A percentile compares a stretch with the other conserved stretches of the same genome.
These are phyloP conservation scores for Excoecaria cochinchinensis DNA, from an alignment of 345 rosid genomes.

Conservation along the genomic window DNA sequence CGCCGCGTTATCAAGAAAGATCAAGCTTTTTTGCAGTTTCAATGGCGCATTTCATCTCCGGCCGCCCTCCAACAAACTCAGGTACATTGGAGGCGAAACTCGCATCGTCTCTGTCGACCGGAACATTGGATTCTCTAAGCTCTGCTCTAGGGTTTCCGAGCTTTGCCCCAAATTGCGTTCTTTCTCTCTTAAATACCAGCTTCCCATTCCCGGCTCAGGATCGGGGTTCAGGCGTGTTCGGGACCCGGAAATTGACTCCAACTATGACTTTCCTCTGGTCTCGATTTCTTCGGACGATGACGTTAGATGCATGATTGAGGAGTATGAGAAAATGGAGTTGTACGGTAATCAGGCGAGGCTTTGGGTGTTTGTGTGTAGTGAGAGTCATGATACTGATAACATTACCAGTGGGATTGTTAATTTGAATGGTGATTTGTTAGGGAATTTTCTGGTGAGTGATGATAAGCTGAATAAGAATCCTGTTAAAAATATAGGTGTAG, in stretches of 20 bases:
- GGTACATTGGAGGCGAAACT: slow-evolving; percentile 39
- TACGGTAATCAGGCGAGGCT: slow-evolving; percentile 26
- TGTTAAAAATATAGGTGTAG: not conserved
- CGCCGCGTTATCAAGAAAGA: not conserved
- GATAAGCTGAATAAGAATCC: slow-evolving; percentile 8
- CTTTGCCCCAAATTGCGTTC: slow-evolving; percentile 22
- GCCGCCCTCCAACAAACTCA: slow-evolving; percentile 18
- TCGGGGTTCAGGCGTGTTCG: not conserved
- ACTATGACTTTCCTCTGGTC: slow-evolving; percentile 14
- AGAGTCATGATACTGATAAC: not conserved
- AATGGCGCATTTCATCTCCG: slow-evolving; percentile 28
- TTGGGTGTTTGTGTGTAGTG: slow-evolving; percentile 26
- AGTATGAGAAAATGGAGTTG: slow-evolving; percentile 26
- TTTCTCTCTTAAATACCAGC: slow-evolving; percentile 28
- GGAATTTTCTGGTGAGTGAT: not conserved
- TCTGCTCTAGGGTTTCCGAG: slow-evolving; percentile 23
- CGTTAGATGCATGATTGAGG: slow-evolving; percentile 32
- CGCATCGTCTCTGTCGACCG: slow-evolving; percentile 32
- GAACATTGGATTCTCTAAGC: slow-evolving; percentile 22
- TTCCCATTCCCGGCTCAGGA: not conserved
- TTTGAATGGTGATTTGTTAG: not conserved
- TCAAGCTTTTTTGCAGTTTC: slow-evolving; percentile 41
- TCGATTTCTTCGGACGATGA: slow-evolving; percentile 29
- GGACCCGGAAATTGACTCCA: not conserved
- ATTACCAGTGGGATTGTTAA: not conserved